Base-by-base conservation (phyloP, 768 basidiomycete genomes). In the Lentinula detonsa region DNA sequence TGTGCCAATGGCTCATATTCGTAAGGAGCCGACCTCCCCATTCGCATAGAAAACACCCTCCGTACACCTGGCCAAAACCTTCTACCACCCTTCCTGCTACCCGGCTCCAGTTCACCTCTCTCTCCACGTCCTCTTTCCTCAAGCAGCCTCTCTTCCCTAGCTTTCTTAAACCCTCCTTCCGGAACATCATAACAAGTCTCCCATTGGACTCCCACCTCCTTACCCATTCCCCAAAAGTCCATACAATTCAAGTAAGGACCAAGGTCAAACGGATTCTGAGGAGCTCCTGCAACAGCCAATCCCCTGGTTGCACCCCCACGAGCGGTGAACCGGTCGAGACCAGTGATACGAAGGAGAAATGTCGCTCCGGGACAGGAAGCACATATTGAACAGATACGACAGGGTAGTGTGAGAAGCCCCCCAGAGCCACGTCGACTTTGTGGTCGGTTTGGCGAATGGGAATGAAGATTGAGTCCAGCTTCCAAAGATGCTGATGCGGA, bases 211-310 rank as follows among this genome's bases (percentile, higher is more conserved):
- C 92, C 93, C 28, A 96, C 75, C 72, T 93, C 91, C 62, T 79
- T 79, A 23, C 95, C 93, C 60, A 82, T 83, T 53, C 85, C 85
- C 96, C 96, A 99, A 73, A 99, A 98, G 76, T 99, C 96, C 67
- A 83, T 85, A 72, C 93, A 95, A 70, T 95, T 95, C 60, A 79
- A 77, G 18, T 82, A 74, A 15, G 89, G 50, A 2, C 95, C 95
- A 21, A 91, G 67, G 73, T 97, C 93, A 71, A 98, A 99, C 43
- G 96, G 97, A 74, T 98, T 98, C 57, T 84, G 81, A 40, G 90
- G 88, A 60, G 83, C 86, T 5, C 85, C 78, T 1, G 91, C 88
- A 28, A 86, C 79, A 52, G 87, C 84, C 59, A 98, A 86, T 23
- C 95, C 95, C 65, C 91, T 86, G 7, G 90, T 89, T 0, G 94